Percentiles rank a stretch among this genome's conserved stretches.
Evolutionary conservation across 495 filamentous ascomycete genomes (phyloP).

Genomic region (Xylaria scruposa): DNA sequence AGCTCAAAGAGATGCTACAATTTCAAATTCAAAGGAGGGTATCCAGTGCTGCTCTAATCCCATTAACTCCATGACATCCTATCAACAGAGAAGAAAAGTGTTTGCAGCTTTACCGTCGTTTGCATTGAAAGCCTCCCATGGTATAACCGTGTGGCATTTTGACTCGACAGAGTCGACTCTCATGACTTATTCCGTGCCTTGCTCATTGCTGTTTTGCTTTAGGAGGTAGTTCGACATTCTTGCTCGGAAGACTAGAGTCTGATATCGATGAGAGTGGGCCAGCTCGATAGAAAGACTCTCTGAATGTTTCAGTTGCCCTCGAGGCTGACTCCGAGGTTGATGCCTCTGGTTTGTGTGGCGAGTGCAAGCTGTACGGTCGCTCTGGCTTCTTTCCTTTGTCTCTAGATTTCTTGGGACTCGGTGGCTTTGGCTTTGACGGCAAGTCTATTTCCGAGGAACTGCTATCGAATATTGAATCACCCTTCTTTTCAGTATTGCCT

Average conservation of each 20-base stretch:
- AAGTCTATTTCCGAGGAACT: constrained; percentile 2
- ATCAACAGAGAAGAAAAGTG: background rate
- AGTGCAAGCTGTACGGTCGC: background rate
- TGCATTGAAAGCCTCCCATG: background rate
- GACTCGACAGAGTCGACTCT: no score
- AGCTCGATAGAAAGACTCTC: constrained; percentile 19
- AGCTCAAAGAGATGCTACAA: background rate
- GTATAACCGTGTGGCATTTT: background rate
- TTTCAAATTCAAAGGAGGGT: background rate
- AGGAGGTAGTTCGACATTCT: background rate
- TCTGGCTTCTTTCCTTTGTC: constrained; percentile 19
- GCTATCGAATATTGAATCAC: background rate
- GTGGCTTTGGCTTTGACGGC: background rate
- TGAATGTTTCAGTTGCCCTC: background rate
- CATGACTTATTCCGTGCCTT: background rate
- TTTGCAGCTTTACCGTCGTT: background rate
- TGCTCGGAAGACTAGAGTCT: background rate
- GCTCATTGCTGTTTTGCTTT: background rate
- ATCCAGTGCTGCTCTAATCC: background rate
- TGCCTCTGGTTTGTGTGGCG: constrained; percentile 3
- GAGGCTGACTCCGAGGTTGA: constrained; percentile 7
- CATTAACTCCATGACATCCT: background rate
- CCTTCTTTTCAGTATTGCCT: constrained; percentile 11
- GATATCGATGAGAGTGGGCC: background rate
- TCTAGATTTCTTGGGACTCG: constrained; percentile 13